These are phyloP conservation scores for Pichia sp. DNA, from an alignment of 1,139 yeast genomes.

Conservation along the genomic window DNA sequence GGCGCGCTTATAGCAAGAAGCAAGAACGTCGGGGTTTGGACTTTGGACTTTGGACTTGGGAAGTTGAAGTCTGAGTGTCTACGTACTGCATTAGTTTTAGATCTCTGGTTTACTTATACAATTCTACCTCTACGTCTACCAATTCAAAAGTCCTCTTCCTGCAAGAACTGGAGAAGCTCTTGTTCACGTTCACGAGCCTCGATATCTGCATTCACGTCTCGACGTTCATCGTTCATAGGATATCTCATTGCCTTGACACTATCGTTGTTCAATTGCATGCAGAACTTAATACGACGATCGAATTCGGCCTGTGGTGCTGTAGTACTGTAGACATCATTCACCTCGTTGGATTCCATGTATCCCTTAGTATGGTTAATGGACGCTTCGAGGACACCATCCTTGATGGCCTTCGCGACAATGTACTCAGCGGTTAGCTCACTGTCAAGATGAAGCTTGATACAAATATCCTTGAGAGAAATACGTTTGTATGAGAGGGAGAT, in stretches of 20 bases:
- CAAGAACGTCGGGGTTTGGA: too few species aligned
- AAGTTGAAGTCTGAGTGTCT: too few species aligned
- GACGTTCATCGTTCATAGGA: slow-evolving; percentile 50
- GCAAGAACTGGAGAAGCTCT: slow-evolving; percentile 32
- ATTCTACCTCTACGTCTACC: too few species aligned
- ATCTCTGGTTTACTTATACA: too few species aligned
- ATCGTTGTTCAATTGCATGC: slow-evolving; percentile 85
- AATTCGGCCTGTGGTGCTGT: slow-evolving; percentile 80
- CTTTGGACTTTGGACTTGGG: too few species aligned
- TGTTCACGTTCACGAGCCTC: slow-evolving; percentile 52
- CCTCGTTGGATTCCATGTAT: slow-evolving; percentile 84
- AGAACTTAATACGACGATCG: slow-evolving; percentile 90
- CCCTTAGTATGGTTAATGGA: slow-evolving; percentile 87
- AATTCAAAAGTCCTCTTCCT: slow-evolving; percentile 28
- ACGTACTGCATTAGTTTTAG: too few species aligned
- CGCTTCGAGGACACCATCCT: slow-evolving; percentile 98
- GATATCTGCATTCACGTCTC: slow-evolving; percentile 46
- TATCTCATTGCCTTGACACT: slow-evolving; percentile 94
- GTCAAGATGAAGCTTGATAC: slow-evolving; percentile 85
- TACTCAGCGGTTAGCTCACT: slow-evolving; percentile 96
- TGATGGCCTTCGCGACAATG: slow-evolving; percentile 91
- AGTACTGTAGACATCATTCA: slow-evolving; percentile 82
- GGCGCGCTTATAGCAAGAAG: too few species aligned
- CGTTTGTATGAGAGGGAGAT: slow-evolving; percentile 87
- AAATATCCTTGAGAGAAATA: slow-evolving; percentile 83